Evolutionary conservation across 495 filamentous ascomycete species (phyloP).

Genomic region (Baudoinia panamericana): DNA sequence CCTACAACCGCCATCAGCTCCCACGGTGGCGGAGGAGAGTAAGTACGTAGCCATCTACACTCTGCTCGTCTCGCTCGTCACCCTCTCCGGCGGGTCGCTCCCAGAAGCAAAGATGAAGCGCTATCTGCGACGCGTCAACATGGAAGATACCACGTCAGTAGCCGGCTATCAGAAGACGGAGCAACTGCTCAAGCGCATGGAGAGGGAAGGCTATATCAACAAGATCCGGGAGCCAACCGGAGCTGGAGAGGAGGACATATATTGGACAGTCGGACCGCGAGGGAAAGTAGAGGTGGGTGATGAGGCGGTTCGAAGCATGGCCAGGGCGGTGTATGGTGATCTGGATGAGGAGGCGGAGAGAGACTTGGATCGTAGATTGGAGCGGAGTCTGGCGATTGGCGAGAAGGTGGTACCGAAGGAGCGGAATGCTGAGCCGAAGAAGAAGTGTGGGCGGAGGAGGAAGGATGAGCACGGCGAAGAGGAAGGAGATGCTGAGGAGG

Average conservation of each 20-base stretch:
- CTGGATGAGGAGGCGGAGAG: constrained; percentile 9
- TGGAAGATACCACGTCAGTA: constrained; percentile 57
- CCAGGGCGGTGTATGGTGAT: constrained; percentile 44
- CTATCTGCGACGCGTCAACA: constrained; percentile 63
- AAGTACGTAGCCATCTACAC: constrained; percentile 71
- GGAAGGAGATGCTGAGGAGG: constrained; percentile 13
- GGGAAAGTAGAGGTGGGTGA: constrained; percentile 77
- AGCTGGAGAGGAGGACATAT: constrained; percentile 44
- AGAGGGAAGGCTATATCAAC: constrained; percentile 70
- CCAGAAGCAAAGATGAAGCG: constrained; percentile 44
- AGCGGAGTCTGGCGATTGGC: constrained; percentile 25
- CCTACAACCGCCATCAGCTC: constrained; percentile 52
- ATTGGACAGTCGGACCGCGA: constrained; percentile 67
- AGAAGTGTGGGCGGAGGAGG: constrained; percentile 12
- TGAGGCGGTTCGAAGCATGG: constrained; percentile 54
- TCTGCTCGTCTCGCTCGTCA: constrained; percentile 63
- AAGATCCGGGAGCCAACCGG: constrained; percentile 41
- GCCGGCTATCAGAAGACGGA: constrained; percentile 50
- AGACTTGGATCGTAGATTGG: constrained; percentile 28
- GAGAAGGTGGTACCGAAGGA: constrained; percentile 6
- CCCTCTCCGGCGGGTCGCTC: constrained; percentile 54
- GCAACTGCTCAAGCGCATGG: constrained; percentile 56
- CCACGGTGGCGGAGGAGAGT: constrained; percentile 51
- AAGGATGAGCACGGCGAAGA: constrained; percentile 8
- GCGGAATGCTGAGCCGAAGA: constrained; percentile 6